Base-by-base conservation (phyloP, 2,329 filamentous ascomycete species). In the Hypocrella siamensis region DNA sequence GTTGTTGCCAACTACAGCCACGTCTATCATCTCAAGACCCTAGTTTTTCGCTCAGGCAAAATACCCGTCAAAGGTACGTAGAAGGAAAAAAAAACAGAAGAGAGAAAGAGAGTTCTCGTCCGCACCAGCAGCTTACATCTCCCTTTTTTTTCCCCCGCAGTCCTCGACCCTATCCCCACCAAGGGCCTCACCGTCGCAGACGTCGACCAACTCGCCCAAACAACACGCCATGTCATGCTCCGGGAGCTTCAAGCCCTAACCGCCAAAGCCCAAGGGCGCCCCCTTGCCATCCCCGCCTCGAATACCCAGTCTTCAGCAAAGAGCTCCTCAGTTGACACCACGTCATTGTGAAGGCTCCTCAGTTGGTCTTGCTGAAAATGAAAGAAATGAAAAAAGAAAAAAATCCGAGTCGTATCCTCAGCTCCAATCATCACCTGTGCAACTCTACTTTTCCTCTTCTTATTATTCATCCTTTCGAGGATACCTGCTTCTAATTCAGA, bases 111-210 rank as follows among this genome's bases (percentile, higher is more conserved):
- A n/a, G n/a, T n/a, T n/a, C n/a, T n/a, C n/a, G n/a, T n/a, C n/a
- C n/a, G n/a, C n/a, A n/a, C n/a, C n/a, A n/a, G n/a, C n/a, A n/a
- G n/a, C n/a, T n/a, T n/a, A n/a, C n/a, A n/a, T n/a, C n/a, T n/a
- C 11, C 12, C 16, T 8, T 17, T 15, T 17, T 17, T 10, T 16
- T 15, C 8, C 31, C 4, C 4, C 6, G 4, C 40, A 82, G 82
- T 93, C 16, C 62, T 93, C 32, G 72, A 81, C 45, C 82, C 85
- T 3, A 85, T 94, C 38, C 64, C 73, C 30, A 94, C 85, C 9
- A 66, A 70, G 40, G 73, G 72, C 32, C 65, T 92, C 40, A 81
- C 71, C 14, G 38, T 78, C 17, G 74, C 75, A 32, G 84, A 93
- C 51, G 82, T 93, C 32, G 79, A 90, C 42, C 67, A 70, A 36